phyloP scores from a whole-genome alignment of 805 yeast species.

The Candida koratica region DNA sequence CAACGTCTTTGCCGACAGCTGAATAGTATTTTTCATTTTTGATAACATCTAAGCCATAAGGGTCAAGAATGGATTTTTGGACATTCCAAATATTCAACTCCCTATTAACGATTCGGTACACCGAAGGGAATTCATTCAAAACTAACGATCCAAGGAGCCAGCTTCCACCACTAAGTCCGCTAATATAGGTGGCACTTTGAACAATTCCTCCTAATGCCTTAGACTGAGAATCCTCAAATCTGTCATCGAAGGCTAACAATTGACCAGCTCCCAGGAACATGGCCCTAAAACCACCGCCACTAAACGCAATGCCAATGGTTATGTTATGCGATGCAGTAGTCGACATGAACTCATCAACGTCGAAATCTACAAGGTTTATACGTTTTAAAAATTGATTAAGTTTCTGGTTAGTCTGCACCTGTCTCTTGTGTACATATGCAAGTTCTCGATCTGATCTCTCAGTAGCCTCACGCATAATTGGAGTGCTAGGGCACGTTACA shows the following conservation, averaged over 20 bases:
- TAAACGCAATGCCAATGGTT: conserved; percentile 22
- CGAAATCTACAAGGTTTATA: conserved; percentile 31
- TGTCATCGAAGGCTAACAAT: conserved; percentile 35
- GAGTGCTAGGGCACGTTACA: conserved; percentile 27
- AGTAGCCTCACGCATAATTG: conserved; percentile 26
- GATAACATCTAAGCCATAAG: conserved; percentile 59
- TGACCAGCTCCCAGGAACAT: conserved; percentile 43
- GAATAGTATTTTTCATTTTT: conserved; percentile 49
- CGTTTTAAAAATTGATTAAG: conserved; percentile 25
- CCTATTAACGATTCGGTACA: conserved; percentile 25
- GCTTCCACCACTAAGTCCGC: conserved; percentile 41
- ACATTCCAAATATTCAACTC: conserved; percentile 60
- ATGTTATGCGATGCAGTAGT: conserved; percentile 24
- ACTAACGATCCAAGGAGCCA: conserved; percentile 38
- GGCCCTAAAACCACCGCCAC: conserved; percentile 37
- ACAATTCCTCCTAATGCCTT: conserved; percentile 39
- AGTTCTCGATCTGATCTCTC: conserved; percentile 22
- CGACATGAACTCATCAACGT: conserved; percentile 27
- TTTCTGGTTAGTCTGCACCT: conserved; percentile 27
- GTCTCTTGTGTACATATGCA: conserved; percentile 24
- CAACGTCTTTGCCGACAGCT: conserved; percentile 16
- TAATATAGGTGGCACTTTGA: conserved; percentile 36
- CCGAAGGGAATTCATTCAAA: conserved; percentile 35
- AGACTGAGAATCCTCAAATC: conserved; percentile 25
- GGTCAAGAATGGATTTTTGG: conserved; percentile 53